Base-by-base conservation (phyloP, 1,284 basidiomycete genomes). In the Leccinum fallax region DNA sequence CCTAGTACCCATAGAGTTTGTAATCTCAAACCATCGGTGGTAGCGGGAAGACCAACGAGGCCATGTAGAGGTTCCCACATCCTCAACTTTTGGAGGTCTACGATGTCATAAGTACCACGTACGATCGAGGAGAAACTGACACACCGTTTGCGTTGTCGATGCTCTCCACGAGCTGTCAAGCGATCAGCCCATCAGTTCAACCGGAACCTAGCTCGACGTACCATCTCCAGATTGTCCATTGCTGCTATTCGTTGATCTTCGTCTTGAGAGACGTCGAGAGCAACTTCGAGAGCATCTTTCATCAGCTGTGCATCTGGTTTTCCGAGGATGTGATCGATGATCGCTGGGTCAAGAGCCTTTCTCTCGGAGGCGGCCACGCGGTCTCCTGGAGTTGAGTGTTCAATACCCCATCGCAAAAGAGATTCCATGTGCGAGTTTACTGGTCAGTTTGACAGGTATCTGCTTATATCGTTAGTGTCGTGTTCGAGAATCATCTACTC, bases 171-270 rank as follows among this genome's bases (percentile, higher is more conserved):
- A 98, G 81, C 94, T 95, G 68, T 16, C 61, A 55, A 9, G 38
- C 3, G 21, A 48, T 26, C 3, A 66, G 51, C 53, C 36, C 26
- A 54, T 43, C 26, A 26, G 26, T 26, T 26, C 26, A 46, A 10
- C 8, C 7, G 6, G 46, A 21, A 3, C 26, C 9, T n/a, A 7
- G 56, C 19, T 10, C 6, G 19, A 74, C 81, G 59, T 60, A 94
- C 94, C 95, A 98, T 95, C 78, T 99, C 97, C 59, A 98, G 84
- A 74, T 98, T 88, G 78, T 99, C 97, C 68, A 98, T 80, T 0
- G 97, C 95, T 19, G 84, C 80, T 55, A 94, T 79, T 34, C 94
- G 78, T 19, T 87, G 85, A 49, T 90, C 88, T 61, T 93, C 86
- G 30, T 79, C 76, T 48, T 80, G 81, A 26, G 72, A 78, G 34